phyloP scores from a whole-genome alignment of 164 flowering plant species.

The Santalum album region DNA sequence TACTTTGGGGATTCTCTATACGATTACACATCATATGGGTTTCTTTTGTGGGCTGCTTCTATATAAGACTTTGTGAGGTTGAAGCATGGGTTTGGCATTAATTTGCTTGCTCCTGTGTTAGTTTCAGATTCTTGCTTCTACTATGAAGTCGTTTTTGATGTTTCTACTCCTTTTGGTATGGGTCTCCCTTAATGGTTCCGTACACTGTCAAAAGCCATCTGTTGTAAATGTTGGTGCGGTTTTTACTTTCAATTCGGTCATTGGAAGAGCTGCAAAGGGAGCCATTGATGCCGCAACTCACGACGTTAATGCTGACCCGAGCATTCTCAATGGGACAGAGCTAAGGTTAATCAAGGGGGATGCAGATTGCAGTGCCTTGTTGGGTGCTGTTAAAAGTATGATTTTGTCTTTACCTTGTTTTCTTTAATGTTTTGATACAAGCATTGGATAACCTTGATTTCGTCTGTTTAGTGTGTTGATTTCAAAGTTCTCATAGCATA shows the following conservation, averaged over 20 bases:
- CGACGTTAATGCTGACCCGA: slow-evolving; percentile 52
- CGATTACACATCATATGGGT: neutral
- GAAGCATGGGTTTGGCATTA: neutral
- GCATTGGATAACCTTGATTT: too few species aligned
- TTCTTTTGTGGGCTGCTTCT: neutral
- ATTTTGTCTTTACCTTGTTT: neutral
- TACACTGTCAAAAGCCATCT: slow-evolving; percentile 26
- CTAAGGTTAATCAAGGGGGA: slow-evolving; percentile 38
- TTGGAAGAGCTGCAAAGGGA: slow-evolving; percentile 63
- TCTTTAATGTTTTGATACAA: neutral
- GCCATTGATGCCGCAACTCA: slow-evolving; percentile 54
- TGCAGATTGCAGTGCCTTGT: slow-evolving; percentile 51
- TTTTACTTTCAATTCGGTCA: slow-evolving; percentile 58
- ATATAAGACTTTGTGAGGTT: neutral
- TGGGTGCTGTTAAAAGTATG: slow-evolving; percentile 58
- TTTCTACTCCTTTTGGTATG: slow-evolving; percentile 15
- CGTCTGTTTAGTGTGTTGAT: neutral
- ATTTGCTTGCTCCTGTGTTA: neutral
- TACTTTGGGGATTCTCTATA: too few species aligned
- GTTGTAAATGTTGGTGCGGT: slow-evolving; percentile 66
- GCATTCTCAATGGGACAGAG: slow-evolving; percentile 46
- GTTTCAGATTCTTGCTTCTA: neutral
- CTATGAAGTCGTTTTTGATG: neutral
- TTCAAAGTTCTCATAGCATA: too few species aligned
- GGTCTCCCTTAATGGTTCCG: slow-evolving; percentile 19